Percentiles rank a stretch among this genome's conserved stretches.
These are phyloP conservation scores for Solanum paucissectum DNA, from an alignment of 257 asterid species.

Conservation along the genomic window DNA sequence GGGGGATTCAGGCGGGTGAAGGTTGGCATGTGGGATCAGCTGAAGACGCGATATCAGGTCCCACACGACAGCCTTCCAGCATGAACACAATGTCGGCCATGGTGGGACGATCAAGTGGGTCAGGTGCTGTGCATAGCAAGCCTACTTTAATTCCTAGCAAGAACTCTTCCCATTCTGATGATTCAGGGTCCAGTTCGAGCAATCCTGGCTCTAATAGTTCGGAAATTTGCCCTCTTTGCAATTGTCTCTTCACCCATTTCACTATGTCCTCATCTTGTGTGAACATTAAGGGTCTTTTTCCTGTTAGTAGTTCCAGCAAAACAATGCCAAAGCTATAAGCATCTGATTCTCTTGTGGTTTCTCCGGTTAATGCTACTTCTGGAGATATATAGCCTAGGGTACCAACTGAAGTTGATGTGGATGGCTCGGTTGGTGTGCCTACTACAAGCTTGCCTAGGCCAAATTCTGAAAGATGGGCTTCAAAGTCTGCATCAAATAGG, in stretches of 20 bases:
- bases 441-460: constrained; percentile 47
- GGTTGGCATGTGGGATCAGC: constrained; percentile 53
- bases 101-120: constrained; percentile 54
- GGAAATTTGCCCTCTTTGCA: constrained; percentile 61
- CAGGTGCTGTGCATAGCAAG: constrained; percentile 63
- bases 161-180: constrained; percentile 79
- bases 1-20: constrained; percentile 35
- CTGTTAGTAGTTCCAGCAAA: constrained; percentile 51
- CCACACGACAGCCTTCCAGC: constrained; percentile 74
- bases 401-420: constrained; percentile 46
- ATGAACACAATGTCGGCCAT: constrained; percentile 69
- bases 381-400: constrained; percentile 56
- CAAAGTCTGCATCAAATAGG: constrained; percentile 68
- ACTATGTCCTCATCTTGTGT: constrained; percentile 58
- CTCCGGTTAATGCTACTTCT: constrained; percentile 34
- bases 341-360: constrained; percentile 39
- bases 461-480: constrained; percentile 63
- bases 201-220: constrained; percentile 66
- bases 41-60: constrained; percentile 51
- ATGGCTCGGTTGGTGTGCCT: constrained; percentile 26
- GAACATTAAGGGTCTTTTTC: constrained; percentile 67
- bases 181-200: constrained; percentile 69
- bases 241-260: constrained; percentile 62
- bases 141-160: constrained; percentile 72
- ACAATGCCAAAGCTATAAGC: constrained; percentile 68